Base-by-base conservation (phyloP, 73 alveolate genomes). In the Paramecium caudatum region DNA sequence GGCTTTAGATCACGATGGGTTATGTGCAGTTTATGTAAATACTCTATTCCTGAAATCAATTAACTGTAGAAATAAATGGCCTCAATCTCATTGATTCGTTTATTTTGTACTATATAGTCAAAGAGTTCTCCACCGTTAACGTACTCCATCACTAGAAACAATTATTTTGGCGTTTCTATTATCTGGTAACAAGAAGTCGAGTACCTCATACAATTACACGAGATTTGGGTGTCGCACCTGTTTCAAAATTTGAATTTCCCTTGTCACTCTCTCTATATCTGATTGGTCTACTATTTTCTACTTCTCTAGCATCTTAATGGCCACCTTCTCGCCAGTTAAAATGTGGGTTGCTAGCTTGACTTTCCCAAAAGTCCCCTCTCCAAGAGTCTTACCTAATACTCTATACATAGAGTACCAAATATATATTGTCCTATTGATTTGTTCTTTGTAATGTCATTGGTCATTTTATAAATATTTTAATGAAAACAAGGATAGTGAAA, bases 1-100 rank as follows among this genome's bases (percentile, higher is more conserved):
- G 99, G 99, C 62, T 97, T 97, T 80, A 97, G 92, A 87, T 97
- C 99, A 39, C 99, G 90, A 81, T 96, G 98, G 46, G 93, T 95
- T 0, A 97, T 96, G 12, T 95, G 94, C 46, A 96, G 87, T 82
- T 93, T 92, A 90, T 93, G 98, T 7, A 97, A 62, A 91, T 97
- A 97, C 74, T 97, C 99, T 47, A 97, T 93, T 5, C 99, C 99
- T 21, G 95, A 62, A 15, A 97, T 90, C 33, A 97, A 81, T 90
- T 97, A 97, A 39, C 94, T 93, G 80, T 91, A 94, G 85, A 96
- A 95, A 63, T 91, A 82, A 25, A 96, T 91, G n/a, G 99, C 98
- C 90, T 95, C 98, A 78, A 92, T 90, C 81, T 97, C 99, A 82
- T 94, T 95, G 25, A 97, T 88, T 91, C 88, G 36, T 83, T 78